Base-by-base conservation (phyloP, 1,139 yeast genomes). In the Candida sojae region DNA sequence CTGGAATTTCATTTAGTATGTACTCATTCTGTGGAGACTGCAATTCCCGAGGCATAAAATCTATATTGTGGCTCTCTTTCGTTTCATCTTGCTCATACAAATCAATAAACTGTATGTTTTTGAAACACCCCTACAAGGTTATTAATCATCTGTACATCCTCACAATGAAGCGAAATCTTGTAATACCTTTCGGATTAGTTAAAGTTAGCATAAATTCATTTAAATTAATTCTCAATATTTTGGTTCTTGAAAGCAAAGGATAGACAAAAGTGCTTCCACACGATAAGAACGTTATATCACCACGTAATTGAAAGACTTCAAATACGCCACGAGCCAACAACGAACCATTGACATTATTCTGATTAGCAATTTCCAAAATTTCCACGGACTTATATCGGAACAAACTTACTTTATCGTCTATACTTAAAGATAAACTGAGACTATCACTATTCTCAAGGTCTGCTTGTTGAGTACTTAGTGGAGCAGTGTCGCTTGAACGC, bases 131-230 rank as follows among this genome's bases (percentile, higher is more conserved):
- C 46, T 53, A 75, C 83, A 49, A 82, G 63, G 6, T 57, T 55
- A 11, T 58, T 57, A 10, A 81, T 59, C 1, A 66, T 65, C 5
- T 58, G 51, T 0, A 53, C 52, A 46, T 76, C 75, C 3, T 63
- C 68, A 0, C 80, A 62, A 44, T 71, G 71, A 5, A 86, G 61
- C 32, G 73, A 73, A 2, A 86, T 76, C 50, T 82, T 77, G 92
- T 92, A 86, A 62, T 83, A 86, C 55, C 91, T 68, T 50, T 84
- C 0, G 92, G 92, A 54, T 84, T 84, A 8, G 82, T 81, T 53
- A 86, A 71, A 1, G 91, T 88, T 31, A 87, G 60, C 2, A 86
- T 72, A 57, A 84, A 85, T 51, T 82, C 83, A 53, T 77, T 75
- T 43, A 61, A 58, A 31, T 71, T 72, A 1, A 82, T 75, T 53